phyloP scores from a whole-genome alignment of 192 early-diverging fungal genomes.

The Thamnidium elegans region DNA sequence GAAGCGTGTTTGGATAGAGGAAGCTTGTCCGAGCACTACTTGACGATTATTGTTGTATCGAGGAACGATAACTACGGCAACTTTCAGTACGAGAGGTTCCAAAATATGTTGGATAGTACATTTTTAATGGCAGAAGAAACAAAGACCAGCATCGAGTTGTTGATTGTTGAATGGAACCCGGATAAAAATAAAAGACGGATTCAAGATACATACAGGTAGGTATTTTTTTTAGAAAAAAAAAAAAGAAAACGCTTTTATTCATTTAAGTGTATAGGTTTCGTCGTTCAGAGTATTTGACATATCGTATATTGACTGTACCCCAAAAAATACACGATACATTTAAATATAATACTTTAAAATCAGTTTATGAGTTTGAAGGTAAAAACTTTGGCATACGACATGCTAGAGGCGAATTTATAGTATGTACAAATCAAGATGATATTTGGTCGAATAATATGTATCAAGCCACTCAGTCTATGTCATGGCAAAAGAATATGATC shows the following conservation, averaged over 20 bases:
- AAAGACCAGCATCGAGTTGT: conserved; percentile 17
- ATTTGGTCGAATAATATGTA: conserved; percentile 33
- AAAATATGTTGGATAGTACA: conserved; percentile 35
- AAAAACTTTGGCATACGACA: conserved; percentile 35
- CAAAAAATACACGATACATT: conserved; percentile 27
- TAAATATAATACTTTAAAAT: not conserved
- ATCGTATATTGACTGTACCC: conserved; percentile 32
- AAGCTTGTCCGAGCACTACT: too few relatives aligned
- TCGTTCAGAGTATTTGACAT: conserved; percentile 27
- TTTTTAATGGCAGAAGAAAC: conserved; percentile 27
- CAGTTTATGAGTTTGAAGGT: conserved; percentile 31
- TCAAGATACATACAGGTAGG: conserved; percentile 11
- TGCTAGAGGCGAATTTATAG: conserved; percentile 35
- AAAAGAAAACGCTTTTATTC: not conserved
- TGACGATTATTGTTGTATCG: too few relatives aligned
- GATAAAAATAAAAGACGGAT: conserved; percentile 12
- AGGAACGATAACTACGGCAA: too few relatives aligned
- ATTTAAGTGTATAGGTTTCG: conserved; percentile 22
- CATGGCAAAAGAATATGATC: conserved; percentile 23
- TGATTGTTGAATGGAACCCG: conserved; percentile 37
- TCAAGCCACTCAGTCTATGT: conserved; percentile 25
- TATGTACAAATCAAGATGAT: conserved; percentile 36
- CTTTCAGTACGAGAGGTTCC: conserved; percentile 22
- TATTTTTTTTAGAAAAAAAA: not conserved
- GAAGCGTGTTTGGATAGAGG: too few relatives aligned